Evolutionary conservation across 2,329 filamentous ascomycete genomes (phyloP).

Genomic region (Emericellopsis atlantica): DNA sequence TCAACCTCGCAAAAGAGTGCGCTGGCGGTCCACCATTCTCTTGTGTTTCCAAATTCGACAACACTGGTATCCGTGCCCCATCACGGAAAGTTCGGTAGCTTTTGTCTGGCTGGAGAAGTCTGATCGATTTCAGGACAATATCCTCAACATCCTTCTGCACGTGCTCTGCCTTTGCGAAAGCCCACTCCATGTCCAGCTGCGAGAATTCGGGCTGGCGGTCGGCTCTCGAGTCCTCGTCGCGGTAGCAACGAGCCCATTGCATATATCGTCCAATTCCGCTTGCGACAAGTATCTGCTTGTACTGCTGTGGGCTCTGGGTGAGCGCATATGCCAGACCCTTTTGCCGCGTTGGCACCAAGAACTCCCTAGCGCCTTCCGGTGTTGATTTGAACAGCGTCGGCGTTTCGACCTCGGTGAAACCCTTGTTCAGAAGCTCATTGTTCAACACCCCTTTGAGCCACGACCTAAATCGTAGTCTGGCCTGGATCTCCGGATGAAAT

Average conservation of each 20-base stretch:
- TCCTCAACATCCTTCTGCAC: conserved; percentile 22
- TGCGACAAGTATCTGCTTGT: conserved; percentile 96
- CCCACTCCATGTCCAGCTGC: conserved; percentile 90
- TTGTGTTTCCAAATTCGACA: conserved; percentile 10
- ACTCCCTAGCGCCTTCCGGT: conserved; percentile 88
- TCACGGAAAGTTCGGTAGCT: conserved; percentile 51
- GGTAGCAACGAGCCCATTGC: conserved; percentile 89
- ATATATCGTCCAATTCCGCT: conserved; percentile 73
- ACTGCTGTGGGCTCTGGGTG: conserved; percentile 94
- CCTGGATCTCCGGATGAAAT: conserved; percentile 53
- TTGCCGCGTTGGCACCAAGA: conserved; percentile 76
- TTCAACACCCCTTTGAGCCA: conserved; percentile 39
- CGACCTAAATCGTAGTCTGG: conserved; percentile 60
- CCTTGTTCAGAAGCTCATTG: conserved; percentile 38
- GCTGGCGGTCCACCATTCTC: conserved; percentile 2
- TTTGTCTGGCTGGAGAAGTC: conserved; percentile 13
- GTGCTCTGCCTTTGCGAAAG: conserved; percentile 51
- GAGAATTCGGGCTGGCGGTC: conserved; percentile 97
- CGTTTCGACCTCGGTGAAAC: conserved; percentile 76
- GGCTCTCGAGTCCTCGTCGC: conserved; percentile 84
- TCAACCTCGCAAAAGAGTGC: conserved; percentile 19
- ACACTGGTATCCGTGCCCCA: conserved; percentile 18
- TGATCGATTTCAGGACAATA: conserved; percentile 16
- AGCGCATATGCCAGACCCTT: conserved; percentile 75
- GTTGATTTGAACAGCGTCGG: conserved; percentile 96